Evolutionary conservation across 2,329 filamentous ascomycete genomes (phyloP), one percentile per base, ranked within the genome.

Genomic region (Leptographium galeiforme): DNA sequence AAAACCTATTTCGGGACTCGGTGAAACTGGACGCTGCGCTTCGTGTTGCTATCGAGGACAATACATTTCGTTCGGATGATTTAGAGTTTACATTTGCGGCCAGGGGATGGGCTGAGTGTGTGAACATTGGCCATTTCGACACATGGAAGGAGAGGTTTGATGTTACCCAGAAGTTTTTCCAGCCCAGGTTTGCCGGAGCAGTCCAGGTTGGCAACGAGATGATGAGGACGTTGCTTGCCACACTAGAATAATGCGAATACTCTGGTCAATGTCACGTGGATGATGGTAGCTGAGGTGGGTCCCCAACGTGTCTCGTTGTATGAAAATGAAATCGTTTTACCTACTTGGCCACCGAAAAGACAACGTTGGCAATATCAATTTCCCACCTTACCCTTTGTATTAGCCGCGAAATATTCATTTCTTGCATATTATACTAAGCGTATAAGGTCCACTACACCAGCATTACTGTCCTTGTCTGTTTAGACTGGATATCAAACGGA

Each of bases 1-100:
- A 98, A 70, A 91, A 95, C 66, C 76, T 98, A 40, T 98, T 96
- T 73, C 84, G 89, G 59, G 89, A 90, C 63, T 76, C 80, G 18
- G 79, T 78, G 3, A 74, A 95, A 51, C 80, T 98, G 14, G 85
- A 95, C 50, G 89, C 93, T 64, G 85, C 86, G 30, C 79, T 98
- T 61, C 78, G 85, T 49, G 93, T 89, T 8, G 91, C 89, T 4
- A 82, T 96, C 61, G 79, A 91, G 58, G 91, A 98, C 68, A 84
- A 87, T 61, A 91, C 85, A 0, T 98, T 96, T 70, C 79, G 93
- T n/a, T 86, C 85, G 30, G 93, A 98, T 64, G 93, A 98, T 66
- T 73, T 98, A 54, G 93, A 98, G 68, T 98, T 98, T 65, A 95
- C 91, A 0, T 97, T 98, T 70, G 94, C 93, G 1, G 94, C 94